Base-by-base conservation (phyloP, 2,329 filamentous ascomycete species). In the Phoma sp. region DNA sequence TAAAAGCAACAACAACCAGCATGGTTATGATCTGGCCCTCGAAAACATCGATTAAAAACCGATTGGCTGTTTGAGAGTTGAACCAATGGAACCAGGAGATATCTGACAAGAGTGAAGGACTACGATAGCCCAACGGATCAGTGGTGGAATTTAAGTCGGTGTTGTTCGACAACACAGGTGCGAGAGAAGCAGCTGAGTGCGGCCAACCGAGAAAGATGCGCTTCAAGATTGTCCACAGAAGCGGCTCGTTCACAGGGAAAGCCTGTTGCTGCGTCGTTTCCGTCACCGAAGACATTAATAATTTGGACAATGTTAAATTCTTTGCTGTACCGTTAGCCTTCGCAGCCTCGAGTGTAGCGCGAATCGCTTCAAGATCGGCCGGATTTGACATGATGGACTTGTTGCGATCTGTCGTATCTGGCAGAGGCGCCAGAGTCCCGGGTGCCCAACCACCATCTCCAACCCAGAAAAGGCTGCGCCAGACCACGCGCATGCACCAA, bases 11-110 rank as follows among this genome's bases (percentile, higher is more conserved):
- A 7, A 99, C 93, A 45, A 98, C 91, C 9, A 96, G 78, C 5
- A 97, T 79, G 0, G 93, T 99, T 63, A 99, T 96, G 42, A 98
- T 85, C 70, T 96, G 93, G 4, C 95, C 95, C 77, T 99, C 95
- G 3, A 97, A 79, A 0, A 93, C 85, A 62, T 92, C 89, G 47
- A 98, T 87, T 13, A 97, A 77, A 46, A 89, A 83, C 42, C 88
- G 86, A 72, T 98, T 98, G 53, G 96, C 69, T 11, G 83, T 80
- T 1, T 88, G 82, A 43, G 86, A 90, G 2, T 70, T 75, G 50
- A 75, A 74, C 66, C 64, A 71, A 32, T 80, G 81, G 45, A 86
- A 71, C 58, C 83, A 81, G 14, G 80, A 75, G 33, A 86, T 75
- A 43, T 86, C 81, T n/a, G 85, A 86, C n/a, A 88, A 77, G 8